Evolutionary conservation across 805 yeast species (phyloP).

Genomic region (Wickerhamiella nectarea): DNA sequence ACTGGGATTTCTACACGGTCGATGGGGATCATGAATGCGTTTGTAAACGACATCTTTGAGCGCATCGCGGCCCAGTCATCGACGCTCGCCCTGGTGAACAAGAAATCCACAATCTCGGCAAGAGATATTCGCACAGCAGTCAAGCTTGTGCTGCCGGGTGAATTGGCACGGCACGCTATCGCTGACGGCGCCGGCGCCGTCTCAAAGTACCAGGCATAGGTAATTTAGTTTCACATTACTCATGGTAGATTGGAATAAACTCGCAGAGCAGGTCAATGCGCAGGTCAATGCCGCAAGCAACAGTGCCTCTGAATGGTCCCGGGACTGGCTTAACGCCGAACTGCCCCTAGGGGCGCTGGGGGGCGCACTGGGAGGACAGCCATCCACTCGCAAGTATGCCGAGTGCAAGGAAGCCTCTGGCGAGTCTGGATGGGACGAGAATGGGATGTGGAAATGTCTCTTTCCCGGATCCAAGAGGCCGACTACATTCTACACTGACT

Average conservation of each 20-base stretch:
- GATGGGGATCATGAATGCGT: conserved; percentile 97
- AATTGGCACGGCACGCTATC: conserved; percentile 95
- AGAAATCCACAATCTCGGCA: conserved; percentile 93
- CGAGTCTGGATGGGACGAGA: conserved; percentile 63
- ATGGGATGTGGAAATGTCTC: conserved; percentile 84
- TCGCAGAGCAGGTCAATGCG: not conserved
- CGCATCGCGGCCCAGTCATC: conserved; percentile 97
- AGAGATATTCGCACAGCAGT: conserved; percentile 99
- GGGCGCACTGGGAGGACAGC: no score
- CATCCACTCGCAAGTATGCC: conserved; percentile 30
- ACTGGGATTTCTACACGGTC: conserved; percentile 99
- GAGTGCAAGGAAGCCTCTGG: conserved; percentile 57
- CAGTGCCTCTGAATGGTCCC: not conserved
- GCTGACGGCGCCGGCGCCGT: conserved; percentile 98
- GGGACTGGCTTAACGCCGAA: not conserved
- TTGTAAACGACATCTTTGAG: conserved; percentile 95
- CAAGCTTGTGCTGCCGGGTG: conserved; percentile 96
- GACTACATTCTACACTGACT: conserved; percentile 37
- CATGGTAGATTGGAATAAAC: not conserved
- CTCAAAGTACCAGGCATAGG: conserved; percentile 91
- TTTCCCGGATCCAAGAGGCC: conserved; percentile 39
- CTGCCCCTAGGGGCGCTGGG: no score
- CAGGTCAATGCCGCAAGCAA: not conserved
- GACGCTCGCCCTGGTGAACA: conserved; percentile 96
- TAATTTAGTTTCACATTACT: conserved; percentile 14